Evolutionary conservation across 257 asterid genomes (phyloP).

Genomic region (Plectranthus barbatus): DNA sequence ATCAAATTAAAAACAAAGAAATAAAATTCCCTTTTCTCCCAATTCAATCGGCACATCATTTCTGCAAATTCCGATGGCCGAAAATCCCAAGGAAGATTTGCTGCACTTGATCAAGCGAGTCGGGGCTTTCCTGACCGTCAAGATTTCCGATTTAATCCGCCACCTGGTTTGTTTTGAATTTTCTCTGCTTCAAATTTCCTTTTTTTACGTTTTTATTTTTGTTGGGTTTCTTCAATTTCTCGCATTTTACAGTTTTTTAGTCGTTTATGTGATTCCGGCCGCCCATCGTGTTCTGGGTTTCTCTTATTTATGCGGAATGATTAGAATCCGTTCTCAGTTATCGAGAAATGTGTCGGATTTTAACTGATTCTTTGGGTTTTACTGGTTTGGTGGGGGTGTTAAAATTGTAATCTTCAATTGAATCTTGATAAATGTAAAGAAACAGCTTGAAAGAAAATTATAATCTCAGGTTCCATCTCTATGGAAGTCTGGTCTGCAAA

Average conservation of each 20-base stretch:
- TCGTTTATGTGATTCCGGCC: not conserved
- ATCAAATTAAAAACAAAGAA: not conserved
- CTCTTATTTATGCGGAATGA: not conserved
- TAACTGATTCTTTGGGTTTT: not conserved
- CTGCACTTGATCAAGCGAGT: slow-evolving; percentile 70
- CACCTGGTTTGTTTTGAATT: slow-evolving; percentile 38
- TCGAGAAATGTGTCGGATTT: not conserved
- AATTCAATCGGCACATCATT: not conserved
- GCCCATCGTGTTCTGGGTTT: not conserved
- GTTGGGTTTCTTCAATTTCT: not conserved
- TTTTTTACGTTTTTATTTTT: too few relatives aligned
- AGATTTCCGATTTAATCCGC: slow-evolving; percentile 53
- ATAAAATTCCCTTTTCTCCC: not conserved
- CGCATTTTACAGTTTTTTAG: not conserved
- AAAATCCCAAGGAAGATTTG: slow-evolving; percentile 61
- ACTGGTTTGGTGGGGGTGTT: not conserved
- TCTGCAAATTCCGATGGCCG: slow-evolving; percentile 48
- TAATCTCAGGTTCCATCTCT: not conserved
- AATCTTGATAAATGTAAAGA: not conserved
- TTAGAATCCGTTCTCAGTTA: not conserved
- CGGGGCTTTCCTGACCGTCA: slow-evolving; percentile 60
- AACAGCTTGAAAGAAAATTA: not conserved
- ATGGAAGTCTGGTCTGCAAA: not conserved
- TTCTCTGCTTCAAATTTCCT: not conserved
- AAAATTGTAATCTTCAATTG: not conserved